A percentile compares a stretch with the other conserved stretches of the same genome.
phyloP scores from a whole-genome alignment of 306 rosid species.

The Rosa chinensis region DNA sequence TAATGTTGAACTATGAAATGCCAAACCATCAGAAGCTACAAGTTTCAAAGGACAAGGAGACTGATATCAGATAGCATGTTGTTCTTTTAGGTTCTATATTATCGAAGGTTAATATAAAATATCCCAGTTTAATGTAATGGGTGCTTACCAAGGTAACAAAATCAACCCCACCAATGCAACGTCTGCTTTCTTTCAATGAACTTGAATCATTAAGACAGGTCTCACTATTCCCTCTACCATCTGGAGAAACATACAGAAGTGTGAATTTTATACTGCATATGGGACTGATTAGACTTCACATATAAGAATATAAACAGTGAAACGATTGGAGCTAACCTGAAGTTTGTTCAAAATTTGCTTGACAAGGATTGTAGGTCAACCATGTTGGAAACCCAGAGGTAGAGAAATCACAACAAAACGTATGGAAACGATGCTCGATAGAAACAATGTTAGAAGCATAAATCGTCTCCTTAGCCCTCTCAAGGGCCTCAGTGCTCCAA shows the following conservation, averaged over 20 bases:
- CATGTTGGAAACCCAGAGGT: constrained; percentile 56
- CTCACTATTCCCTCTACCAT: constrained; percentile 32
- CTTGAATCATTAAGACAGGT: constrained; percentile 14
- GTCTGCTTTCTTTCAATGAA: constrained; percentile 35
- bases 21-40: background rate
- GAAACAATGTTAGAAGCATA: constrained; percentile 28
- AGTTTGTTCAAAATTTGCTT: constrained; percentile 26
- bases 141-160: constrained; percentile 72
- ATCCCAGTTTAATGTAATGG: constrained; percentile 18
- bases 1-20: background rate
- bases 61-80: background rate
- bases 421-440: constrained; percentile 47
- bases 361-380: constrained; percentile 69
- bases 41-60: background rate
- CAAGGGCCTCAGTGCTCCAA: constrained; percentile 70
- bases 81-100: background rate
- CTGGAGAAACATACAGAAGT: constrained; percentile 35
- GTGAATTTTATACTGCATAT: constrained; percentile 11
- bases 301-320: constrained; percentile 14
- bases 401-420: constrained; percentile 76
- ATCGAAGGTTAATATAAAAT: constrained; percentile 6
- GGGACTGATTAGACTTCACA: constrained; percentile 10
- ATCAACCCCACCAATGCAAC: constrained; percentile 82
- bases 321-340: constrained; percentile 44
- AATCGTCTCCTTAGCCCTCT: constrained; percentile 62